Conservation (phyloP, 768 basidiomycete species). For the Lyophyllum semitale region DNA sequence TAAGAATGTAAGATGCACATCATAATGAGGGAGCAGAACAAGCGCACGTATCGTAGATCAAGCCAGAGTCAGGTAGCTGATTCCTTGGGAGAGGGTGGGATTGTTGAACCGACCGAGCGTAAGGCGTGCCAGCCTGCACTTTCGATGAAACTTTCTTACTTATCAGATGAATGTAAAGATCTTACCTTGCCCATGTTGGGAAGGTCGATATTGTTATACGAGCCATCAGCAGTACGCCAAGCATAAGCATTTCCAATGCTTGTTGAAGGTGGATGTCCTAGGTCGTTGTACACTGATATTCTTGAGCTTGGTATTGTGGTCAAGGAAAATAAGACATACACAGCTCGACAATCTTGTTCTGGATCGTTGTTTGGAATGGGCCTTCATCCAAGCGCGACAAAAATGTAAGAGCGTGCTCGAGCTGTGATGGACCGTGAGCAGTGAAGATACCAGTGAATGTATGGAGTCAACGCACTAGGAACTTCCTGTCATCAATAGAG, state of each 20-base stretch:
- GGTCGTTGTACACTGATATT: slow-evolving; percentile 75
- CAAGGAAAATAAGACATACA: slow-evolving; percentile 41
- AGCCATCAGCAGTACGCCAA: slow-evolving; percentile 78
- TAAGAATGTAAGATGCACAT: background rate
- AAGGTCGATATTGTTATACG: slow-evolving; percentile 67
- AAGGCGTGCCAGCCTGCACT: slow-evolving; percentile 64
- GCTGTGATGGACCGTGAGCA: slow-evolving; percentile 36
- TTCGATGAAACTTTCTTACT: slow-evolving; percentile 2
- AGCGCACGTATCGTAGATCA: slow-evolving; percentile 75
- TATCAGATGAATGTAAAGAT: background rate
- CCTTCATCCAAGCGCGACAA: slow-evolving; percentile 61
- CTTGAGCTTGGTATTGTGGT: background rate
- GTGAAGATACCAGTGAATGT: background rate
- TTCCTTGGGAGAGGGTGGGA: slow-evolving; percentile 61
- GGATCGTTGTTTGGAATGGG: slow-evolving; percentile 32
- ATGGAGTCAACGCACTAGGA: slow-evolving; percentile 51
- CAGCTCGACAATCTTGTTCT: slow-evolving; percentile 53
- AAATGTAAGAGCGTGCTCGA: slow-evolving; percentile 69
- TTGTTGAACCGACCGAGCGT: slow-evolving; percentile 83
- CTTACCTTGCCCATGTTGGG: slow-evolving; percentile 71
- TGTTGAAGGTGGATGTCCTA: slow-evolving; percentile 77
- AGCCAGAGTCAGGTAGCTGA: slow-evolving; percentile 75
- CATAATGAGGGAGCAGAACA: background rate
- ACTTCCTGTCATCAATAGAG: slow-evolving; percentile 75
- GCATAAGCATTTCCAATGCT: slow-evolving; percentile 62